A percentile compares a stretch with the other conserved stretches of the same genome.
Conservation (phyloP, 805 yeast species). For the Candida lessepsii region DNA sequence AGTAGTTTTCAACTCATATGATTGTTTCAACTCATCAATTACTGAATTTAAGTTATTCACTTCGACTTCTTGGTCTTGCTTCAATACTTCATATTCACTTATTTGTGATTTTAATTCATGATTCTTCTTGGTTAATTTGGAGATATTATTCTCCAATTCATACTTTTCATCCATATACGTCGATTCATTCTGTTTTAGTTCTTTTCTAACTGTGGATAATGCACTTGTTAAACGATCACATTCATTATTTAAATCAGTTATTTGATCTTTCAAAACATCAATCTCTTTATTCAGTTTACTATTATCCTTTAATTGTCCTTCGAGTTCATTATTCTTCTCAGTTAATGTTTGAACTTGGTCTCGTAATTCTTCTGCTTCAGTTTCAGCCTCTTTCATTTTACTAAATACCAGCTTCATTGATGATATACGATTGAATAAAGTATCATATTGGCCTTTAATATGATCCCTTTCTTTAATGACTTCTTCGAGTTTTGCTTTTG, state of each 20-base stretch:
- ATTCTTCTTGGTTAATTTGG: conserved; percentile 38
- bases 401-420: conserved; percentile 71
- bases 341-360: conserved; percentile 35
- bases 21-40: conserved; percentile 46
- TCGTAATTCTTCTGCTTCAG: conserved; percentile 55
- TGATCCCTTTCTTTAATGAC: conserved; percentile 54
- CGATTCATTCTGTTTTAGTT: conserved; percentile 34
- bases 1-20: conserved; percentile 29
- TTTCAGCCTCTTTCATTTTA: conserved; percentile 71
- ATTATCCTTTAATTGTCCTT: conserved; percentile 9
- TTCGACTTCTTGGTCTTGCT: conserved; percentile 38
- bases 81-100: conserved; percentile 39
- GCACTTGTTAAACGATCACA: conserved; percentile 50
- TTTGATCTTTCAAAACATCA: conserved; percentile 24
- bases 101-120: conserved; percentile 41
- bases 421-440: conserved; percentile 58
- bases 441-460: conserved; percentile 58
- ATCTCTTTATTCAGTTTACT: conserved; percentile 17
- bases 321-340: conserved; percentile 26
- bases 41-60: conserved; percentile 40
- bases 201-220: conserved; percentile 37
- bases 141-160: conserved; percentile 37
- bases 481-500: conserved; percentile 2
- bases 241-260: conserved; percentile 48
- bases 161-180: conserved; percentile 38